Conservation (phyloP, 176 grass and related monocot species). For the Lolium rigidum region DNA sequence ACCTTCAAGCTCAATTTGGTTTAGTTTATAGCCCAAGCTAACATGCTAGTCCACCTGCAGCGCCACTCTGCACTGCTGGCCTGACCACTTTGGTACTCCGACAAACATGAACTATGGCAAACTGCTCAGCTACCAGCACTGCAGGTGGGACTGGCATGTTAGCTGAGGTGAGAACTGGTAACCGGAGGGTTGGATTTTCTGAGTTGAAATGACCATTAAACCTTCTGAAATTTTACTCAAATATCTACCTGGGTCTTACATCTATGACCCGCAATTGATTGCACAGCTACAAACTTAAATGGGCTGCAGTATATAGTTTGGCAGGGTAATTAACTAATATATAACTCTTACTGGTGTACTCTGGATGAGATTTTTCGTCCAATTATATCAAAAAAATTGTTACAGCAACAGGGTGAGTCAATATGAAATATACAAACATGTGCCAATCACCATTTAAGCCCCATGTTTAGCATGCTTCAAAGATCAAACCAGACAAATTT, state of each 20-base stretch:
- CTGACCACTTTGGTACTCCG: not conserved
- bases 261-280: constrained; percentile 22
- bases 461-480: constrained; percentile 14
- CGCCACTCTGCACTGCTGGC: not conserved
- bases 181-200: not conserved
- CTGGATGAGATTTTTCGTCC: not conserved
- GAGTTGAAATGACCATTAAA: constrained; percentile 4
- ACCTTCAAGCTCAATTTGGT: not conserved
- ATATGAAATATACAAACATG: constrained; percentile 6
- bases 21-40: constrained; percentile 14
- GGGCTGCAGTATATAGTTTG: constrained; percentile 7
- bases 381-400: constrained; percentile 1
- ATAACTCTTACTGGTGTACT: constrained; percentile 1
- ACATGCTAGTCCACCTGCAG: not conserved
- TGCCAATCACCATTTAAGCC: constrained; percentile 20
- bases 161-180: not conserved
- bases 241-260: constrained; percentile 10
- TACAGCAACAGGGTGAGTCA: constrained; percentile 2
- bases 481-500: constrained; percentile 26
- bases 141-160: constrained; percentile 12
- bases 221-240: constrained; percentile 12
- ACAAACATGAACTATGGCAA: constrained; percentile 6
- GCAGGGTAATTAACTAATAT: constrained; percentile 14
- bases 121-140: not conserved
- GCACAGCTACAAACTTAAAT: not conserved